Evolutionary conservation across 2,329 filamentous ascomycete genomes (phyloP), one percentile per base, ranked within the genome.

Genomic region (Phialophora expanda): DNA sequence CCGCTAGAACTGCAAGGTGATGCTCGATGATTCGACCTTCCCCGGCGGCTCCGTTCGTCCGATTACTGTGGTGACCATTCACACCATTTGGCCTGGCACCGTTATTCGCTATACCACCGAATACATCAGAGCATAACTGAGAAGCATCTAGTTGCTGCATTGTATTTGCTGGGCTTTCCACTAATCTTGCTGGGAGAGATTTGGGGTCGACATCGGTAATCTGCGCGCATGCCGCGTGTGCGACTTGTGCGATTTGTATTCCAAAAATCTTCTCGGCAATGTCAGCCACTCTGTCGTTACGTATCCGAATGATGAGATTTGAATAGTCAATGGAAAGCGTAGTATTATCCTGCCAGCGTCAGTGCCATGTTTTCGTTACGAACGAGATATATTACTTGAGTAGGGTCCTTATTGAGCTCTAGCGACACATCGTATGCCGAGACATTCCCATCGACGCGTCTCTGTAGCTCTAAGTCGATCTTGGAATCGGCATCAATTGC

Each of bases 401-500:
- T 59, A 24, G 55, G 26, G 12, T 26, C 28, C 30, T 59, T 24
- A 6, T 54, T 41, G 30, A 67, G 60, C 34, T 66, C 65, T 17
- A 62, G 59, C 32, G 66, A 28, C 26, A 67, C 41, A 9, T 28
- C 32, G 8, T 56, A 44, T 32, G 62, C 59, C 14, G 65, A 65
- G 17, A 67, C 44, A 17, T 24, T 64, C 14, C 53, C 46, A 30
- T 67, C 67, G 11, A 70, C 87, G 28, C 86, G 76, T 28, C 76
- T 77, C 65, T 82, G 81, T 66, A 82, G 77, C 69, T 86, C 82
- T 65, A 83, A 81, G 74, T 83, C 79, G 34, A 90, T 83, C 61
- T 82, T 83, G n/a, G 78, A 77, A 48, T 86, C 83, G 50, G 88
- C 84, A 38, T 89, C 86, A 1, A 83, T 81, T 68, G 89, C 90